phyloP scores from a whole-genome alignment of 2,329 filamentous ascomycete genomes.

The Pseudogymnoascus sp. region DNA sequence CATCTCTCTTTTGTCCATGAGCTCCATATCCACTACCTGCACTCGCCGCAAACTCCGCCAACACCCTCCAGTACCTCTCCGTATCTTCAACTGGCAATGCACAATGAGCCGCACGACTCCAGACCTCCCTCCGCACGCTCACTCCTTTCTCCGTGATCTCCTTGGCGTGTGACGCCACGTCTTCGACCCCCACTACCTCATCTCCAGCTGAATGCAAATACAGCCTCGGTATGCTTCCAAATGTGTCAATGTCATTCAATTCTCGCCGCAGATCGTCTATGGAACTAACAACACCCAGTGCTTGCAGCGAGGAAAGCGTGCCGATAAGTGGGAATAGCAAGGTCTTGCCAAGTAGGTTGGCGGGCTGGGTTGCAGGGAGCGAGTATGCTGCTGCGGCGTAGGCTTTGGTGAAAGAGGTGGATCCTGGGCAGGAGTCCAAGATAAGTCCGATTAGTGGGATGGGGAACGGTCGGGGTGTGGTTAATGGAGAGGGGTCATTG shows the following conservation, averaged over 20 bases:
- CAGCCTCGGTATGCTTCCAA: not conserved
- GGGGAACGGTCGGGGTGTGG: not conserved
- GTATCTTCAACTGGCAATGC: not conserved
- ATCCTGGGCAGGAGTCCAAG: not conserved
- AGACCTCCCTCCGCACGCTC: not conserved
- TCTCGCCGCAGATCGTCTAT: not conserved
- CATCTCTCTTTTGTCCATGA: not conserved
- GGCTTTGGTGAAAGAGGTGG: not conserved
- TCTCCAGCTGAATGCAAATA: not conserved
- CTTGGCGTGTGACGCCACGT: not conserved
- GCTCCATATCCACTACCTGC: not conserved
- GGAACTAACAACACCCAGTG: not conserved
- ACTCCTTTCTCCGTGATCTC: not conserved
- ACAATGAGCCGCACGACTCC: not conserved
- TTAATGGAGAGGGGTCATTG: not conserved
- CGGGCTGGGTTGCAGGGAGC: not conserved
- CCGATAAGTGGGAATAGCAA: not conserved
- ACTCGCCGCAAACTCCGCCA: not conserved
- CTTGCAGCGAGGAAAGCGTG: constrained; percentile 4
- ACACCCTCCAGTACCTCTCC: not conserved
- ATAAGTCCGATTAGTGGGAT: constrained; percentile 10
- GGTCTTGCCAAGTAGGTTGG: constrained; percentile 12
- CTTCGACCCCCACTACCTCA: not conserved
- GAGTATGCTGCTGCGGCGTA: not conserved
- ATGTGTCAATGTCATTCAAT: not conserved